phyloP scores from a whole-genome alignment of 2,329 filamentous ascomycete species.

The Alternaria viburni region DNA sequence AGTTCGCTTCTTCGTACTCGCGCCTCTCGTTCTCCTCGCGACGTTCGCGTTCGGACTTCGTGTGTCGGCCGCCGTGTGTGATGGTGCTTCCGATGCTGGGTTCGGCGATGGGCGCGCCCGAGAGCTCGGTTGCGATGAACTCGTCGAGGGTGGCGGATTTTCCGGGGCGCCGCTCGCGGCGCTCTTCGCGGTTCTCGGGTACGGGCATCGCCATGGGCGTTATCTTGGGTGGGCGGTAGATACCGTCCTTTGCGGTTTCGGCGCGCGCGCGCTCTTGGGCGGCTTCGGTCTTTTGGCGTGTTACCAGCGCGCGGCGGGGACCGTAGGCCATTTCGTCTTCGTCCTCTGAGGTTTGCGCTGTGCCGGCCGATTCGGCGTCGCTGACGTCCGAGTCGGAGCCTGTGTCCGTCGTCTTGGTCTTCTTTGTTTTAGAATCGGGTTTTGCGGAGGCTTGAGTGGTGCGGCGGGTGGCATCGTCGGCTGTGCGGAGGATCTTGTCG shows the following conservation, averaged over 20 bases:
- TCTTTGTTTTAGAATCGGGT: conserved; percentile 28
- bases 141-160: conserved; percentile 90
- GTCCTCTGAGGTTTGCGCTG: conserved; percentile 38
- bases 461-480: conserved; percentile 67
- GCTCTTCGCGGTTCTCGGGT: conserved; percentile 65
- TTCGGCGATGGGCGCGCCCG: conserved; percentile 78
- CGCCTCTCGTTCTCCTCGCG: conserved; percentile 78
- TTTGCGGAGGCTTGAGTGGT: conserved; percentile 34
- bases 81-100: conserved; percentile 94
- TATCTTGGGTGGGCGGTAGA: conserved; percentile 89
- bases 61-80: conserved; percentile 75
- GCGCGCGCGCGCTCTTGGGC: conserved; percentile 23
- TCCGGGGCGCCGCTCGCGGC: conserved; percentile 65
- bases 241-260: conserved; percentile 61
- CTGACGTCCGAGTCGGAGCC: conserved; percentile 53
- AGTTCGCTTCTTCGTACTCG: conserved; percentile 92
- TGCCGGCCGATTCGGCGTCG: conserved; percentile 37
- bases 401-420: conserved; percentile 42
- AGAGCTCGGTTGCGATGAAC: conserved; percentile 85
- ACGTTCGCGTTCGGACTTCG: conserved; percentile 78
- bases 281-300: conserved; percentile 33
- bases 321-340: conserved; percentile 68
- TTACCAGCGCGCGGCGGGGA: conserved; percentile 62
- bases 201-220: conserved; percentile 85
- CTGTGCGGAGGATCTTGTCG: conserved; percentile 88